A percentile compares a stretch with the other conserved stretches of the same genome.
These are phyloP conservation scores for Phaeosphaeriaceae sp. DNA, from an alignment of 2,329 filamentous ascomycete species.

Conservation along the genomic window DNA sequence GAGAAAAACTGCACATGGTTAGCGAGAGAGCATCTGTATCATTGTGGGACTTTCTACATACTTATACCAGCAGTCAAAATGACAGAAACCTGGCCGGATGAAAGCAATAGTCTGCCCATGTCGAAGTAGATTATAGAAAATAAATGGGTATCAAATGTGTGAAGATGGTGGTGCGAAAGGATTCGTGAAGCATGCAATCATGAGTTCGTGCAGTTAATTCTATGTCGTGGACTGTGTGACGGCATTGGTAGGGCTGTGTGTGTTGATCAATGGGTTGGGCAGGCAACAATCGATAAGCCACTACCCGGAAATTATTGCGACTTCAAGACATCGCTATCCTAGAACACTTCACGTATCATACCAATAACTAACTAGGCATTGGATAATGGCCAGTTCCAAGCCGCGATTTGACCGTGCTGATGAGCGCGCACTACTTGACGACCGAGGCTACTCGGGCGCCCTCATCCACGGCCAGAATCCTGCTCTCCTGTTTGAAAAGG, in stretches of 20 bases:
- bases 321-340: conserved; percentile 4
- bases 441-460: too few relatives aligned
- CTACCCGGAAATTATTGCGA: conserved; percentile 20
- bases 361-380: too few relatives aligned
- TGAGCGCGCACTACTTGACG: too few relatives aligned
- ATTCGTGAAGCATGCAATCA: conserved; percentile 16
- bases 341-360: too few relatives aligned
- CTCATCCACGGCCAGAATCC: conserved; percentile 95
- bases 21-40: conserved; percentile 7
- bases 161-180: conserved; percentile 13
- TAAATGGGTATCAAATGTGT: conserved; percentile 23
- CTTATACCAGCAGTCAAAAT: conserved; percentile 68
- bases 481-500: conserved; percentile 94
- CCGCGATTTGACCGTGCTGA: conserved; percentile 73
- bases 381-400: too few relatives aligned
- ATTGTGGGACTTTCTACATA: conserved; percentile 56
- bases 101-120: conserved; percentile 63
- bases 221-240: conserved; percentile 36
- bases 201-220: conserved; percentile 27
- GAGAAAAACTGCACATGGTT: conserved; percentile 62
- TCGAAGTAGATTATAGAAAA: conserved; percentile 9
- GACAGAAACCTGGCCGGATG: conserved; percentile 73
- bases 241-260: conserved; percentile 24
- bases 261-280: conserved; percentile 21
- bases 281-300: conserved; percentile 40